Evolutionary conservation across 345 rosid species (phyloP).

Genomic region (Brassica incana): DNA sequence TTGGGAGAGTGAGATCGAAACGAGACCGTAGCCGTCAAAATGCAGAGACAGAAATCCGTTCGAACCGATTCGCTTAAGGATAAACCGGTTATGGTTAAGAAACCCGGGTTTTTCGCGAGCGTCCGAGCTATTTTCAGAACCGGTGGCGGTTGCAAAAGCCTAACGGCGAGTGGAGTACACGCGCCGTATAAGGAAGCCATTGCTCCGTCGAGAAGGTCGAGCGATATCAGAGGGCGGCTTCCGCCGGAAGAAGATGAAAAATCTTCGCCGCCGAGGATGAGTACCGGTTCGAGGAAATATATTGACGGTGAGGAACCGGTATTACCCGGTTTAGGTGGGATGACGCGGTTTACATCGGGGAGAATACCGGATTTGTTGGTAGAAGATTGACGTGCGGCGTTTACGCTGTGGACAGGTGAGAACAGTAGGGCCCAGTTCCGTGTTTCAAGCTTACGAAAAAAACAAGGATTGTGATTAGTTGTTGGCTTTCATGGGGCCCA

Average conservation of each 20-base stretch:
- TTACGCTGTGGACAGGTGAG: background rate
- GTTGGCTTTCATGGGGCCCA: background rate
- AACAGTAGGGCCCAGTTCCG: background rate
- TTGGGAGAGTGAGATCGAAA: background rate
- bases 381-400: background rate
- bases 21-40: background rate
- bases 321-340: background rate
- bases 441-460: background rate
- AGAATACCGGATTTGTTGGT: background rate
- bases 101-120: background rate
- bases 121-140: background rate
- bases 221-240: background rate
- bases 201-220: background rate
- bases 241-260: no score
- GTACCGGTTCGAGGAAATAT: no score
- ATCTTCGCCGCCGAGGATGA: no score
- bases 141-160: background rate
- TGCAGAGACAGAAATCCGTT: background rate
- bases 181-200: background rate
- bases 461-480: background rate
- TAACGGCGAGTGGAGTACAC: background rate
- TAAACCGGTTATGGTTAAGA: background rate
- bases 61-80: background rate
- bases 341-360: background rate
- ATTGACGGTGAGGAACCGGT: background rate